These are phyloP conservation scores for Heterobasidion annosum DNA, from an alignment of 1,284 basidiomycete genomes.

Conservation along the genomic window DNA sequence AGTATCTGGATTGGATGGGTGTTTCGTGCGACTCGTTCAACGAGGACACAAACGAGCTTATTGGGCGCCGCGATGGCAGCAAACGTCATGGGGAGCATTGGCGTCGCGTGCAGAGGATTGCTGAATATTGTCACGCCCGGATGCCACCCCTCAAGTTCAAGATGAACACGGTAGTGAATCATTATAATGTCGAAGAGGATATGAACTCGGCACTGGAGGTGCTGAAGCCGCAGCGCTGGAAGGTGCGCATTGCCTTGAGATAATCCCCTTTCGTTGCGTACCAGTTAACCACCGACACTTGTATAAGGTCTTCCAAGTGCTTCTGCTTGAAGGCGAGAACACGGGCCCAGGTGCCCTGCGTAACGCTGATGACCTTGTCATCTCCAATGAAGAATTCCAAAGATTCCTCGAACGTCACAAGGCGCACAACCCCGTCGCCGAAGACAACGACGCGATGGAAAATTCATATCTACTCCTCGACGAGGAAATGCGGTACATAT, in stretches of 20 bases:
- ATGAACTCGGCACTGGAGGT: conserved; percentile 21
- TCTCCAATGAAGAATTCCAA: conserved; percentile 25
- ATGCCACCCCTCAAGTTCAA: conserved; percentile 25
- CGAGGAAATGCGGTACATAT: conserved; percentile 11
- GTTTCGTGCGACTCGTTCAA: conserved; percentile 33
- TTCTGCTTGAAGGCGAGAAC: conserved; percentile 27
- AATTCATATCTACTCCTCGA: neutral
- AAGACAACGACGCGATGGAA: conserved; percentile 1
- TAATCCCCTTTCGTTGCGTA: conserved; percentile 9
- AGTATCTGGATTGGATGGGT: conserved; percentile 31
- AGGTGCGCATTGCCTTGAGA: conserved; percentile 14
- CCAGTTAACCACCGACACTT: conserved; percentile 17
- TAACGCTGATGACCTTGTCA: conserved; percentile 24
- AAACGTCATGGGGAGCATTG: conserved; percentile 22
- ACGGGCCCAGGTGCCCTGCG: conserved; percentile 19
- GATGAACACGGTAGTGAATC: conserved; percentile 25
- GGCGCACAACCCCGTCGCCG: conserved; percentile 5
- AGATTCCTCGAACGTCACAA: conserved; percentile 24
- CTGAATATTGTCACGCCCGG: conserved; percentile 16
- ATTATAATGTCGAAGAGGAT: conserved; percentile 24
- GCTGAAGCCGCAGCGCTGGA: conserved; percentile 22
- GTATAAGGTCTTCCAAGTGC: conserved; percentile 24
- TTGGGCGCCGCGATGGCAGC: conserved; percentile 23
- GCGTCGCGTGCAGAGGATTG: conserved; percentile 26
- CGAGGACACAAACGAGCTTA: conserved; percentile 24